Evolutionary conservation across 352 stramenopile species (phyloP), one percentile per base, ranked within the genome.

Genomic region (Globisporangium apiculatum): DNA sequence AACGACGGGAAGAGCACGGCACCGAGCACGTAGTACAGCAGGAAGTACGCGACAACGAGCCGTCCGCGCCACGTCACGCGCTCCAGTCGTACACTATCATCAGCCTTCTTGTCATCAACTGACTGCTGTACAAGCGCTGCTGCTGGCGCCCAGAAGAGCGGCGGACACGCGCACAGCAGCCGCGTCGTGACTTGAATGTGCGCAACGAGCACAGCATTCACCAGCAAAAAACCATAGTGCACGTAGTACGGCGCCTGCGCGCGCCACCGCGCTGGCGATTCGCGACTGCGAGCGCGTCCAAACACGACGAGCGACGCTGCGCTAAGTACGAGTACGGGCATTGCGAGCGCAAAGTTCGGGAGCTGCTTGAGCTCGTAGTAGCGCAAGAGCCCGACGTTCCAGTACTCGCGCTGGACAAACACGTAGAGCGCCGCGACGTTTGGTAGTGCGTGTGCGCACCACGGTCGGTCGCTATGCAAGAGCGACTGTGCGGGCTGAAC

Each of bases 351-450:
- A 60, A 98, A 98, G 63, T 98, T 98, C 38, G 95, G 95, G 47
- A 98, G 61, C 66, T 98, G 93, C 66, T 96, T 96, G 62, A 79
- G 59, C 67, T 97, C 67, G 69, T 96, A 98, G 72, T 98, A 98
- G 12, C 70, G 68, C 42, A 98, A 85, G 10, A 97, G 73, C 3
- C 94, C 95, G 36, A 98, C 85, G 68, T 98, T 96, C 94, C 95
- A 98, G 72, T 98, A 97, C 71, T 97, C 88, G 37, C 74, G 73
- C 81, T 98, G 95, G 58, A 98, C 88, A 61, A 97, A 93, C 64
- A 83, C 80, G 79, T 99, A 99, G 66, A 98, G 86, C 48, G 89
- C 81, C 42, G 78, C 83, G 51, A 89, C 71, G 57, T 91, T 94
- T 38, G 83, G 84, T 9, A 94, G 14, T 7, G 71, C 69, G 3